phyloP scores from a whole-genome alignment of 192 early-diverging fungal species.

The Allomyces macrogynus region DNA sequence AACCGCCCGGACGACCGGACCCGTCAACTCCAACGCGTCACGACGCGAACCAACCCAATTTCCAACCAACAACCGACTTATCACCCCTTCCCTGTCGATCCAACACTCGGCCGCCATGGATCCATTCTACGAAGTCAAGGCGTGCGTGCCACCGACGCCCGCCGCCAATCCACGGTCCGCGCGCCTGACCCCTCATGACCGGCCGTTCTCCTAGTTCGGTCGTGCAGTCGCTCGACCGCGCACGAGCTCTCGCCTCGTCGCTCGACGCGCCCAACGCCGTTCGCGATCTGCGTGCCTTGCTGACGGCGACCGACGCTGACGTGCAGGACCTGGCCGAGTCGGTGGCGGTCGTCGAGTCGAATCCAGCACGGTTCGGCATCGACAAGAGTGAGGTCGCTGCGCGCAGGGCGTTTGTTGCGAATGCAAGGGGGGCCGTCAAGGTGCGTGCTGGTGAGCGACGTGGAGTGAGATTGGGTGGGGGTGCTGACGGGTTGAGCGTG shows the following conservation, averaged over 20 bases:
- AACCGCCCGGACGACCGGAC: too few relatives aligned
- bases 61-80: too few relatives aligned
- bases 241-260: not conserved
- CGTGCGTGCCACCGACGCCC: not conserved
- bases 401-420: constrained; percentile 18
- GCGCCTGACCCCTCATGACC: not conserved
- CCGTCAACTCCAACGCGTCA: too few relatives aligned
- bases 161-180: not conserved
- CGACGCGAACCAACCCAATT: too few relatives aligned
- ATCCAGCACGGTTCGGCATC: constrained; percentile 20
- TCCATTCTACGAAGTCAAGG: not conserved
- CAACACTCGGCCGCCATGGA: not conserved
- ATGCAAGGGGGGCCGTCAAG: constrained; percentile 5
- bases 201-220: not conserved
- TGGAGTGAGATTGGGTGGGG: too few relatives aligned
- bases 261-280: too few relatives aligned
- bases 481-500: too few relatives aligned
- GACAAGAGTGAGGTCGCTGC: constrained; percentile 13
- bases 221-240: not conserved
- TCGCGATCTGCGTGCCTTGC: not conserved
- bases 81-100: too few relatives aligned
- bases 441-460: too few relatives aligned
- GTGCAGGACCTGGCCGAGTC: constrained; percentile 21
- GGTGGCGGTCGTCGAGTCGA: constrained; percentile 17
- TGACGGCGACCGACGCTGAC: constrained; percentile 17